Percentiles rank a stretch among this genome's conserved stretches.
phyloP scores from a whole-genome alignment of 768 basidiomycete species.

The Gloeophyllum trabeum region DNA sequence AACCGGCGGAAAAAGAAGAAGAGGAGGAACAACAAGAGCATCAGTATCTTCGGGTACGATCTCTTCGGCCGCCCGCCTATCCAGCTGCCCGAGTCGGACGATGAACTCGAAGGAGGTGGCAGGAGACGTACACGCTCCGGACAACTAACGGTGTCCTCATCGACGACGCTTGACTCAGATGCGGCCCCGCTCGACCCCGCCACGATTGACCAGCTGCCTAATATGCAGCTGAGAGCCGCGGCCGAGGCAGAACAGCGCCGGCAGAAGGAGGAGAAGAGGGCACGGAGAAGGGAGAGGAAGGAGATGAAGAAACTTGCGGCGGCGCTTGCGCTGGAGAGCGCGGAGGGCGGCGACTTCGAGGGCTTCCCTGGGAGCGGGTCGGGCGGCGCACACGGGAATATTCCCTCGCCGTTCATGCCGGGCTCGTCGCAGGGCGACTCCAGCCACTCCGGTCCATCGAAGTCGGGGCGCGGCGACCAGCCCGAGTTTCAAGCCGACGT shows the following conservation, averaged over 20 bases:
- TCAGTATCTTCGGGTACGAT: conserved; percentile 55
- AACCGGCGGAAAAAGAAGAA: conserved; percentile 21
- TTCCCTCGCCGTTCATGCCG: conserved; percentile 12
- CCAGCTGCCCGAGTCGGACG: conserved; percentile 48
- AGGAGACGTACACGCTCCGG: conserved; percentile 2
- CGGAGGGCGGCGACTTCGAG: conserved; percentile 37
- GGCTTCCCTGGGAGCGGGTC: conserved; percentile 51
- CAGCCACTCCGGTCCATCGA: conserved; percentile 18
- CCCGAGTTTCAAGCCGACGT: conserved; percentile 18
- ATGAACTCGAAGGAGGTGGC: conserved; percentile 17
- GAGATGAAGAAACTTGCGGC: conserved; percentile 30
- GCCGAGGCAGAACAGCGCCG: conserved; percentile 25
- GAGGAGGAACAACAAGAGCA: conserved; percentile 21
- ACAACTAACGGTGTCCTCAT: conserved; percentile 14
- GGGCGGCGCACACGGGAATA: conserved; percentile 8
- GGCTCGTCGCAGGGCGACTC: conserved; percentile 8
- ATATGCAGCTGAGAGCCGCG: conserved; percentile 21
- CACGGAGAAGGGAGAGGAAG: conserved; percentile 31
- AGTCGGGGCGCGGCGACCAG: conserved; percentile 6
- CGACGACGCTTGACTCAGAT: conserved; percentile 55
- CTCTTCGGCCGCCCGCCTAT: conserved; percentile 57
- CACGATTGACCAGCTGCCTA: conserved; percentile 26
- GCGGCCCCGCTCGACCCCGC: conserved; percentile 53
- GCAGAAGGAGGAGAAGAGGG: conserved; percentile 23
- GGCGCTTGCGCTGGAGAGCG: conserved; percentile 21